Evolutionary conservation across 2,329 filamentous ascomycete genomes (phyloP), one percentile per base, ranked within the genome.

Genomic region (Pyrenophora tritici-repentis): DNA sequence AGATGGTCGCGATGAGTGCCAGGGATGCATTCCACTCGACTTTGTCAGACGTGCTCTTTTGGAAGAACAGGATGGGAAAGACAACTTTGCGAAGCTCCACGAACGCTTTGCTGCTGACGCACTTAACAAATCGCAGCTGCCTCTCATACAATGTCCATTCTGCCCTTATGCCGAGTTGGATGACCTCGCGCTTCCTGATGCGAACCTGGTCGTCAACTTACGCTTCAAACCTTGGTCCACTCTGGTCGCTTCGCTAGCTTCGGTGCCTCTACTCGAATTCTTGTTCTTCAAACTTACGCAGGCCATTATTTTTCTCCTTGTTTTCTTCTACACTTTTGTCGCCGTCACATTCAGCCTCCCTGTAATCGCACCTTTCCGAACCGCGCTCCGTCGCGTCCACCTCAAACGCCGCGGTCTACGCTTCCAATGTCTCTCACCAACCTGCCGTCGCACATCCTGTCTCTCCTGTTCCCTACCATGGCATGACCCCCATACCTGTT

Each of bases 131-230:
- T 89, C 88, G 18, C 82, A 85, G 17, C 75, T 96, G 6, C 87
- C 89, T 3, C 82, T 97, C 1, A 81, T 94, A 40, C 86, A 87
- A 33, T 97, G 94, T 65, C 91, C 92, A 0, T 97, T 95, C 69
- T 99, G 93, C 78, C 82, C 81, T 59, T 99, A 97, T 68, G 91
- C 91, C 26, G 94, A 97, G 77, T 81, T 91, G 20, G 91, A 97
- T 72, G 76, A 79, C 35, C 63, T 75, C 14, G 58, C 66, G 1
- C 55, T 68, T 6, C 56, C 66, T 1, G 57, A 57, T 18, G 54
- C 54, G 5, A 63, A 65, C n/a, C 62, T 70, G 18, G 56, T 71
- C 18, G 26, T 56, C 17, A 51, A 54, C 9, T 58, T 73, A 9
- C 63, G 57, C 3, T 50, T 71, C 24, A 65, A 62, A 33, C 49